These are phyloP conservation scores for Chenopodium album DNA, from an alignment of 148 eudicot genomes.

Conservation along the genomic window DNA sequence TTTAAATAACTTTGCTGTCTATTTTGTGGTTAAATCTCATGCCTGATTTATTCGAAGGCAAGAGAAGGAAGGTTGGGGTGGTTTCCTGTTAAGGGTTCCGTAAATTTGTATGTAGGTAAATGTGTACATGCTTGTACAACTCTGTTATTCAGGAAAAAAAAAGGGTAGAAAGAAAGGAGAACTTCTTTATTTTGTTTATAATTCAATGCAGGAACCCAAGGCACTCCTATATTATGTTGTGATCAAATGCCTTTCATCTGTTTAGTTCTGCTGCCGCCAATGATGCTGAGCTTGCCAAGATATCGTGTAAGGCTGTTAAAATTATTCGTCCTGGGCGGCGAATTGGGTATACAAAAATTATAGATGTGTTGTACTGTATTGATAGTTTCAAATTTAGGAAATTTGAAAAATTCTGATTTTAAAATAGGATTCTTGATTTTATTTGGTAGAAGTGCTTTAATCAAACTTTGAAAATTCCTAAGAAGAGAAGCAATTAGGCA, in stretches of 20 bases:
- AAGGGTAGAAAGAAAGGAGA: neutral
- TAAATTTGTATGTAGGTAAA: conserved; percentile 37
- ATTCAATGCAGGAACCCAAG: neutral
- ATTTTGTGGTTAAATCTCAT: conserved; percentile 28
- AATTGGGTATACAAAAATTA: neutral
- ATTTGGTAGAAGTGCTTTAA: too few relatives aligned
- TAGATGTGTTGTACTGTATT: neutral
- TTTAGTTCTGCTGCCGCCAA: neutral
- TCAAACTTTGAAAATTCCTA: too few relatives aligned
- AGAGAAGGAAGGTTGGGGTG: conserved; percentile 28
- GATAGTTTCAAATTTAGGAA: neutral
- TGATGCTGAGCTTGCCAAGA: neutral
- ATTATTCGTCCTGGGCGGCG: neutral
- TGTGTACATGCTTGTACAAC: conserved; percentile 66
- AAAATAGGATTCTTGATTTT: too few relatives aligned
- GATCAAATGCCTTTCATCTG: neutral
- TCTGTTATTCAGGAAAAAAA: conserved; percentile 18
- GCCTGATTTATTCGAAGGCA: conserved; percentile 35
- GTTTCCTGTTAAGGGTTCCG: conserved; percentile 21
- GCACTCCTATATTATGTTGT: neutral
- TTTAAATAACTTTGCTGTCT: conserved; percentile 21
- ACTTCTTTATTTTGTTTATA: conserved; percentile 2
- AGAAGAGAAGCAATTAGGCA: too few relatives aligned
- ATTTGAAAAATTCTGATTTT: too few relatives aligned
- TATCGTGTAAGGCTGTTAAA: neutral